Evolutionary conservation across 2,329 filamentous ascomycete genomes (phyloP), one percentile per base, ranked within the genome.

Genomic region (Elsinoe arachidis): DNA sequence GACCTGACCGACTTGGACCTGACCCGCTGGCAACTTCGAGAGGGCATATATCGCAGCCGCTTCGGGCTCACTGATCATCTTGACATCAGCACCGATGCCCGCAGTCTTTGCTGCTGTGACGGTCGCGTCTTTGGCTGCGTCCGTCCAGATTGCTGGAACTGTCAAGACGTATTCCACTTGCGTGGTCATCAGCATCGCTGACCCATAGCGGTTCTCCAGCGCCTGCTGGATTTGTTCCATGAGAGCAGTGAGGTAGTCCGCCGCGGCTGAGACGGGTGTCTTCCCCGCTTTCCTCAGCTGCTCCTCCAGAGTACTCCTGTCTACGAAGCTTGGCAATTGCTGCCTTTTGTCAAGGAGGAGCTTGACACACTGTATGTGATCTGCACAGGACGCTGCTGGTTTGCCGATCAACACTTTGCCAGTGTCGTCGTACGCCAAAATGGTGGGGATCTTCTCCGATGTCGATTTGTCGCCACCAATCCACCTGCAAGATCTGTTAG

Each of bases 391-490:
- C 65, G 83, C 84, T 76, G 90, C 88, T 69, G 91, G 86, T 69
- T 90, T 91, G 0, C 88, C 88, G 4, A 11, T 15, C 17, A 11
- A 2, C 3, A 19, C 19, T 81, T 86, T 87, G 55, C 75, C 70
- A 9, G 59, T 60, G 62, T 62, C n/a, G 10, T 5, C n/a, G 41
- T 86, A 85, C 56, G 75, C 72, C 58, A 92, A 85, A 69, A 91
- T 87, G 14, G 87, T 90, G 1, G 87, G 87, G 1, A 91, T 87
- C 75, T 92, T 92, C 75, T 92, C 87, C 33, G 86, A 90, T n/a
- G 88, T 91, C 72, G 91, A 89, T 65, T 87, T 87, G 67, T 91
- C 90, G 26, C 86, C 86, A 21, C 88, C 88, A 0, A 88, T 87
- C 88, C 88, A 92, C 54, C 74, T 73, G n/a, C 6, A n/a, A 17